Percentiles rank a stretch among this genome's conserved stretches.
phyloP scores from a whole-genome alignment of 1,284 basidiomycete genomes.

The Golubevia pallescens region DNA sequence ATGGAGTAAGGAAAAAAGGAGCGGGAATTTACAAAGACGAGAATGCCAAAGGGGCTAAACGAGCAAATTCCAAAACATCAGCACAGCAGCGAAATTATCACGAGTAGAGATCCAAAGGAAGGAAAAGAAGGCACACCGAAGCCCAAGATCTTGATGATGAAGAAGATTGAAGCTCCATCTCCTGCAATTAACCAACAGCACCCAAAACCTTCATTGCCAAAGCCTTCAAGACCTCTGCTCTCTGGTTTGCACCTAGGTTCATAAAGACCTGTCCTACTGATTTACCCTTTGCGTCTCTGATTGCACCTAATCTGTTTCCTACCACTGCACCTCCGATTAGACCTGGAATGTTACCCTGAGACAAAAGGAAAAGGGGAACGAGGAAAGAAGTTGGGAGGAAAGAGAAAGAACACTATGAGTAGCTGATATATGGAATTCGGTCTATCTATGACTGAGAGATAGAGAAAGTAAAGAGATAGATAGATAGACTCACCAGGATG shows the following conservation, averaged over 20 bases:
- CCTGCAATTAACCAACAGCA: too few relatives aligned
- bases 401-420: conserved; percentile 5
- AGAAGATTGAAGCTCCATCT: too few relatives aligned
- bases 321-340: conserved; percentile 49
- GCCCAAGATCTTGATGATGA: too few relatives aligned
- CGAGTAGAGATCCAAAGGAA: too few relatives aligned
- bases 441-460: conserved; percentile 12
- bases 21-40: too few relatives aligned
- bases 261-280: conserved; percentile 75
- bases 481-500: conserved; percentile 43
- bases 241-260: conserved; percentile 78
- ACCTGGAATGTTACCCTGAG: conserved; percentile 9
- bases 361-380: too few relatives aligned
- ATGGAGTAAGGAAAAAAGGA: too few relatives aligned
- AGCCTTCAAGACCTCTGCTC: conserved; percentile 80
- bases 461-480: conserved; percentile 22
- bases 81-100: too few relatives aligned
- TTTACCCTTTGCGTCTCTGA: conserved; percentile 62
- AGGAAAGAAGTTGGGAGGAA: conserved; percentile 13
- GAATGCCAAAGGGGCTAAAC: too few relatives aligned
- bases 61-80: too few relatives aligned
- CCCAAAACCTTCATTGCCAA: conserved; percentile 89
- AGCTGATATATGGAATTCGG: conserved; percentile 11
- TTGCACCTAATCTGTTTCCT: conserved; percentile 51
- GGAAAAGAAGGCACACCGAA: too few relatives aligned